phyloP scores from a whole-genome alignment of 345 rosid genomes.

The Bruguiera sexangula region DNA sequence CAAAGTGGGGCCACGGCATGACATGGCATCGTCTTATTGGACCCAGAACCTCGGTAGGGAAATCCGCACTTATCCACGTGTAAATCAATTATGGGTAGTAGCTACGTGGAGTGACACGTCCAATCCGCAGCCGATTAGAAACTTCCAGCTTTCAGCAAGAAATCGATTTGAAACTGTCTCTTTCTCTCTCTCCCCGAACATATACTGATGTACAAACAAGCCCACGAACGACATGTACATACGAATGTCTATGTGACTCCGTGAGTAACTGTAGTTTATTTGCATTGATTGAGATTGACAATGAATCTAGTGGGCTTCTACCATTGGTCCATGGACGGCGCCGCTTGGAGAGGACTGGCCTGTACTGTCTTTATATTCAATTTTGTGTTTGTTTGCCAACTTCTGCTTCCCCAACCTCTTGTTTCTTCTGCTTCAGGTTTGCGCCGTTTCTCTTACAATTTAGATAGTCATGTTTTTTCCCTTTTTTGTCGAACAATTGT shows the following conservation, averaged over 20 bases:
- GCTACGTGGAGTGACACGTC: too few relatives aligned
- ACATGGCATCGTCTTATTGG: constrained; percentile 30
- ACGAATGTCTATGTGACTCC: not conserved
- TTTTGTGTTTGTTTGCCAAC: constrained; percentile 76
- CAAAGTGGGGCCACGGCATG: not conserved
- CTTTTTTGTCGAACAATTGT: too few relatives aligned
- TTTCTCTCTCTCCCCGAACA: not conserved
- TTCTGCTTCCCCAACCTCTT: constrained; percentile 86
- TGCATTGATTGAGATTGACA: not conserved
- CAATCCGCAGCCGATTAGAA: too few relatives aligned
- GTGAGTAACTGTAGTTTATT: not conserved
- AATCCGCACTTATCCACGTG: constrained; percentile 37
- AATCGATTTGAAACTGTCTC: too few relatives aligned
- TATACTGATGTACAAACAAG: not conserved
- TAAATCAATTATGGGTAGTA: not conserved
- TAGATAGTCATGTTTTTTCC: not conserved
- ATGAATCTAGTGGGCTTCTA: constrained; percentile 40
- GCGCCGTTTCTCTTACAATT: not conserved
- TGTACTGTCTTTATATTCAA: constrained; percentile 58
- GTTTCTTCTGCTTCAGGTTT: constrained; percentile 70
- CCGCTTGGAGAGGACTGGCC: constrained; percentile 77
- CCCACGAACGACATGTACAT: not conserved
- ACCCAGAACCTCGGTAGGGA: not conserved
- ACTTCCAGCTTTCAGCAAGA: too few relatives aligned
- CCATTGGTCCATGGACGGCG: constrained; percentile 42